phyloP scores from a whole-genome alignment of 163 green algal species.

The Chlorella variabilis region DNA sequence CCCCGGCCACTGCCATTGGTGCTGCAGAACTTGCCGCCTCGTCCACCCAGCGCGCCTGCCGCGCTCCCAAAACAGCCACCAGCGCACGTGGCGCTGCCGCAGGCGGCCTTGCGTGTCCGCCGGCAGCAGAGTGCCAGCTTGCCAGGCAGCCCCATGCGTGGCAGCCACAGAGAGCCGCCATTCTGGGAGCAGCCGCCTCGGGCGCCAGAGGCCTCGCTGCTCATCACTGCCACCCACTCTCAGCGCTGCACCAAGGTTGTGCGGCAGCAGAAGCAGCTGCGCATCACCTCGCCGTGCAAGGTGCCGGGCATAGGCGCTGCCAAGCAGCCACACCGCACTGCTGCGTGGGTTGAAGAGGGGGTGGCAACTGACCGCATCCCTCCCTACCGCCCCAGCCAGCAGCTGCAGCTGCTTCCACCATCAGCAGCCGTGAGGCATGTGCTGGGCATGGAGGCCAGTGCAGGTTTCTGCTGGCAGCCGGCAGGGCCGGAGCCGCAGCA shows the following conservation, averaged over 20 bases:
- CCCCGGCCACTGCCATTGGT: neutral
- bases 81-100: neutral
- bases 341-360: slow-evolving; percentile 12
- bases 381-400: slow-evolving; percentile 1
- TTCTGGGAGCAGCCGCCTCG: neutral
- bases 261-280: slow-evolving; percentile 8
- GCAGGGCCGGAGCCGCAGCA: neutral
- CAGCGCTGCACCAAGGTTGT: slow-evolving; percentile 37
- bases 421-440: slow-evolving; percentile 5
- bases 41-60: slow-evolving; percentile 10
- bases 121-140: slow-evolving; percentile 6
- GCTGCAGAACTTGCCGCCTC: neutral
- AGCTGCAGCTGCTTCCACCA: slow-evolving; percentile 24
- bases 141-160: neutral
- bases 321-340: slow-evolving; percentile 7
- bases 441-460: neutral
- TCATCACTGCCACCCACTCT: neutral
- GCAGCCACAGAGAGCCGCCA: neutral
- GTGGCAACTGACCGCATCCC: neutral
- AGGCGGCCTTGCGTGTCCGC: neutral
- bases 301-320: neutral
- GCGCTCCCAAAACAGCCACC: neutral
- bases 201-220: neutral
- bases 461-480: neutral
- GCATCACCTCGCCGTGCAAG: slow-evolving; percentile 8